Percentiles rank a stretch among this genome's conserved stretches.
These are phyloP conservation scores for Kondoa malvinella DNA, from an alignment of 768 basidiomycete genomes.

Conservation along the genomic window DNA sequence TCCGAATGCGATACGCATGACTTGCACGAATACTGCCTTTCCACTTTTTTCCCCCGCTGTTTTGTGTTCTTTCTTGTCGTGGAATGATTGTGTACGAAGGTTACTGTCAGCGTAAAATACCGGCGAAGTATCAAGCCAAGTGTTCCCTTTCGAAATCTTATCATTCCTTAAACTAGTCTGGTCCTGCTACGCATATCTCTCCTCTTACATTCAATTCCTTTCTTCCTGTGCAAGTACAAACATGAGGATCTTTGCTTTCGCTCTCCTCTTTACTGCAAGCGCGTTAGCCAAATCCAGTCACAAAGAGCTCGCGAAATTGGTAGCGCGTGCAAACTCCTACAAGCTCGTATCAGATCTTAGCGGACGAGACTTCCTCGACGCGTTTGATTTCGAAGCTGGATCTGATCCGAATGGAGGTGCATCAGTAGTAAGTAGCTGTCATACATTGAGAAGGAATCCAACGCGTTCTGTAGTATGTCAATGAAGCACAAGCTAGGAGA, in stretches of 20 bases:
- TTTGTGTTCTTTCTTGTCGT: too few relatives aligned
- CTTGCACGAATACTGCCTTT: too few relatives aligned
- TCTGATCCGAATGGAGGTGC: not conserved
- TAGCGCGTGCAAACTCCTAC: not conserved
- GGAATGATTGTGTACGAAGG: too few relatives aligned
- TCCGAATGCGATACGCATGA: too few relatives aligned
- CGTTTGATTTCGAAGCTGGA: not conserved
- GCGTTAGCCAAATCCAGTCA: not conserved
- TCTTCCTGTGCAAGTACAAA: not conserved
- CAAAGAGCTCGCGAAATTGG: too few relatives aligned
- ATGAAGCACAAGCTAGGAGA: not conserved
- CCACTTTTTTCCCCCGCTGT: too few relatives aligned
- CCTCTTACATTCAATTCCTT: not conserved
- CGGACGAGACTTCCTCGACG: not conserved
- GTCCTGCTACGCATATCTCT: too few relatives aligned
- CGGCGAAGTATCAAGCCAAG: too few relatives aligned
- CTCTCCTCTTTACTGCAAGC: not conserved
- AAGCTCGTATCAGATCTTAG: not conserved
- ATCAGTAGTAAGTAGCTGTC: not conserved
- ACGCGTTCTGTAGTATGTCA: not conserved
- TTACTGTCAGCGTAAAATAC: too few relatives aligned
- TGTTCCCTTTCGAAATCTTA: too few relatives aligned
- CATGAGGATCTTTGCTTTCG: not conserved
- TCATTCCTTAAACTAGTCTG: too few relatives aligned
- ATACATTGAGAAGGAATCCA: too few relatives aligned